These are phyloP conservation scores for Teunomyces gatunensis DNA, from an alignment of 805 yeast species.

Conservation along the genomic window DNA sequence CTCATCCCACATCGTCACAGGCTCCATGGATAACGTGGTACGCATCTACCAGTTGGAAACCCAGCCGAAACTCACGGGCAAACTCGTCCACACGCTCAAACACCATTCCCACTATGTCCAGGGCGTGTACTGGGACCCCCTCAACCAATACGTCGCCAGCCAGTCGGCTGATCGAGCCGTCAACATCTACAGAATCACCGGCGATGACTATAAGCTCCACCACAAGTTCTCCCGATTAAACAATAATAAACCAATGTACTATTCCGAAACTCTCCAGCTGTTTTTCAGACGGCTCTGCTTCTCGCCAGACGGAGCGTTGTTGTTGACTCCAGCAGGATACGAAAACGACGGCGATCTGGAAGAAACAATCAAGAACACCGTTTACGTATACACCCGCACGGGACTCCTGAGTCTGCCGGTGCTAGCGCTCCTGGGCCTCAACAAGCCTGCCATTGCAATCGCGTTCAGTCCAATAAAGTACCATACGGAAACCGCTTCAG, in stretches of 20 bases:
- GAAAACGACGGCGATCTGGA: conserved; percentile 3
- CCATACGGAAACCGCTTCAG: conserved; percentile 23
- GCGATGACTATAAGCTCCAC: conserved; percentile 1
- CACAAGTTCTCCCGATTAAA: conserved; percentile 14
- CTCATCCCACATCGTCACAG: conserved; percentile 71
- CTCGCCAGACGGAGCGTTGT: conserved; percentile 84
- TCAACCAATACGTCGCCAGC: conserved; percentile 70
- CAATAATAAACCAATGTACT: conserved; percentile 47
- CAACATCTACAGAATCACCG: conserved; percentile 49
- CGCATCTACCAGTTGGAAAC: conserved; percentile 56
- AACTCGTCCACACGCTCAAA: conserved; percentile 41
- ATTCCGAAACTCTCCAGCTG: conserved; percentile 84
- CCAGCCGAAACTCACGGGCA: conserved; percentile 4
- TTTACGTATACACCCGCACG: conserved; percentile 71
- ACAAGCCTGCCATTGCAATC: conserved; percentile 81
- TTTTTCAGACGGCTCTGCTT: conserved; percentile 84
- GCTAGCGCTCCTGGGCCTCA: conserved; percentile 74
- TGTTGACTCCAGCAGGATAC: conserved; percentile 52
- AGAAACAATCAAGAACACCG: conserved; percentile 53
- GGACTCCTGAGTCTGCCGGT: conserved; percentile 70
- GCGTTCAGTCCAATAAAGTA: conserved; percentile 72
- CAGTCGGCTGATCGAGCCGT: conserved; percentile 89
- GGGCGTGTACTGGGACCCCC: conserved; percentile 96
- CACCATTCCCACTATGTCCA: conserved; percentile 90
- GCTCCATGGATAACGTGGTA: conserved; percentile 85